Evolutionary conservation across 1,139 yeast species (phyloP).

Genomic region (Pichia sp.): DNA sequence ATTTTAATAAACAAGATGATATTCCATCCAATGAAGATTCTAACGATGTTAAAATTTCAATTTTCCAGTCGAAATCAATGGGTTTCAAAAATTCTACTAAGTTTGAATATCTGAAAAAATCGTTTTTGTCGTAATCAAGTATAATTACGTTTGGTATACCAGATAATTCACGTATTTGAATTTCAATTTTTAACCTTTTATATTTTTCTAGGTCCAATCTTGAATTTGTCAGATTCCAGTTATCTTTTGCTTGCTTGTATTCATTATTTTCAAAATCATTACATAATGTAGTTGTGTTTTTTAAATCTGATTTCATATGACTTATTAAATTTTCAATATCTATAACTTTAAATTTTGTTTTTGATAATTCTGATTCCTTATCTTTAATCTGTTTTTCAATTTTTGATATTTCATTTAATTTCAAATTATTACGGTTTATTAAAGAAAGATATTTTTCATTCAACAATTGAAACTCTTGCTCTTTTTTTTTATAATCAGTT

Average conservation of each 20-base stretch:
- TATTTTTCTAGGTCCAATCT: conserved; percentile 4
- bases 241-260: neutral
- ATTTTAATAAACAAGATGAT: conserved; percentile 1
- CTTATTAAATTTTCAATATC: conserved; percentile 8
- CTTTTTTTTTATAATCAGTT: neutral
- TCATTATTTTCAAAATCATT: conserved; percentile 9
- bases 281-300: conserved; percentile 4
- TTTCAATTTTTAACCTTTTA: conserved; percentile 13
- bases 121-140: neutral
- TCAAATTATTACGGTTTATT: neutral
- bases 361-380: neutral
- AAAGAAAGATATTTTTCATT: neutral
- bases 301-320: conserved; percentile 4
- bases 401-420: neutral
- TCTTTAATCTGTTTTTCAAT: neutral
- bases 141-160: conserved; percentile 10
- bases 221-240: neutral
- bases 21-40: conserved; percentile 11
- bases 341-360: neutral
- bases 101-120: neutral
- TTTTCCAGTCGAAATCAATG: conserved; percentile 6
- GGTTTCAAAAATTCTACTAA: conserved; percentile 7
- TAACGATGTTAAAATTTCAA: conserved; percentile 4
- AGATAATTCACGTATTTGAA: conserved; percentile 13
- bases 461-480: neutral